These are phyloP conservation scores for Pseudocercospora crystallina DNA, from an alignment of 2,329 filamentous ascomycete genomes.

Conservation along the genomic window DNA sequence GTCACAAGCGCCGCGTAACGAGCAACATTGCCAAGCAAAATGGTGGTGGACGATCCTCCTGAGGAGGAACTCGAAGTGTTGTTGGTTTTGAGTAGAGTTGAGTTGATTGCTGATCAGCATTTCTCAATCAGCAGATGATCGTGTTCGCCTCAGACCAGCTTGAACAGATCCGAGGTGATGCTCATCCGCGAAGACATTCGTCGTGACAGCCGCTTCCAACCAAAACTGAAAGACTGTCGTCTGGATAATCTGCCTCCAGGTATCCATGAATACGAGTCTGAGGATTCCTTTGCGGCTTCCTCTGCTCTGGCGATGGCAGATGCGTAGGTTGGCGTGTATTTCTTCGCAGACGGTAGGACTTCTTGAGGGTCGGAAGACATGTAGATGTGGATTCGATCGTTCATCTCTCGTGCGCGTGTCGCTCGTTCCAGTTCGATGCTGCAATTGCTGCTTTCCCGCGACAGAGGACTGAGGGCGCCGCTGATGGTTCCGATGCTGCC, in stretches of 20 bases:
- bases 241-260: slow-evolving; percentile 1
- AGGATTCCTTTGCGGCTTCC: slow-evolving; percentile 4
- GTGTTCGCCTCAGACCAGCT: slow-evolving; percentile 10
- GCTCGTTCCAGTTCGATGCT: slow-evolving; percentile 31
- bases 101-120: background rate
- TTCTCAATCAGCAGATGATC: background rate
- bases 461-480: slow-evolving; percentile 29
- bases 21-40: slow-evolving; percentile 4
- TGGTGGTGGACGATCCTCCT: slow-evolving; percentile 3
- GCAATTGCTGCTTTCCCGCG: slow-evolving; percentile 28
- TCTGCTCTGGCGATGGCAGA: slow-evolving; percentile 20
- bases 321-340: slow-evolving; percentile 33
- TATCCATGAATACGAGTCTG: slow-evolving; percentile 4
- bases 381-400: slow-evolving; percentile 36
- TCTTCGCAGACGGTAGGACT: slow-evolving; percentile 33
- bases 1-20: background rate
- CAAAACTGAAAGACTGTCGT: slow-evolving; percentile 12
- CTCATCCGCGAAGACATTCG: slow-evolving; percentile 19
- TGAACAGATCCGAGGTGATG: slow-evolving; percentile 13
- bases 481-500: slow-evolving; percentile 26
- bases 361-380: slow-evolving; percentile 33
- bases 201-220: slow-evolving; percentile 10
- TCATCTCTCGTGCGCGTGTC: slow-evolving; percentile 34
- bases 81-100: background rate
- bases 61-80: no score